phyloP scores from a whole-genome alignment of 768 basidiomycete species.

The Pleurotus ostreatus region DNA sequence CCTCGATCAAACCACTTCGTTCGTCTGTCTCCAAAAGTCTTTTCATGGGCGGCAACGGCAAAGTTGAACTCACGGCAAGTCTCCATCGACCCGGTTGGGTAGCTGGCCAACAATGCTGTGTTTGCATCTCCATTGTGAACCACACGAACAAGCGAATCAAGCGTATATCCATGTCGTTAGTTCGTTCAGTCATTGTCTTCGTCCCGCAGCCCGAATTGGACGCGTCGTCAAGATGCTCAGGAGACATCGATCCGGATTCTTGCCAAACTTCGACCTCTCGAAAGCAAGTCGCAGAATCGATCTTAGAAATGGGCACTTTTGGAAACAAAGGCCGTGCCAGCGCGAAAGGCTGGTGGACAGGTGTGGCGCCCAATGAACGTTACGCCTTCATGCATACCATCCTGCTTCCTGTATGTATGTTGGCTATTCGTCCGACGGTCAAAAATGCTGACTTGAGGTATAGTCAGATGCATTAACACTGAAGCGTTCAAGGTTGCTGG shows the following conservation, averaged over 20 bases:
- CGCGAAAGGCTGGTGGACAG: slow-evolving; percentile 88
- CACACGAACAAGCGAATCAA: slow-evolving; percentile 66
- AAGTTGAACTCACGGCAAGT: slow-evolving; percentile 60
- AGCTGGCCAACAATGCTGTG: slow-evolving; percentile 74
- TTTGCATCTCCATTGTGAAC: slow-evolving; percentile 64
- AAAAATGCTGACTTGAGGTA: too few relatives aligned
- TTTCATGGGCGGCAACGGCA: slow-evolving; percentile 60
- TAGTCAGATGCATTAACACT: slow-evolving; percentile 73
- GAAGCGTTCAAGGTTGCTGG: slow-evolving; percentile 62
- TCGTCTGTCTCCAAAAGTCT: slow-evolving; percentile 51
- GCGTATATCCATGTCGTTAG: slow-evolving; percentile 54
- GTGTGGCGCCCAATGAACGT: slow-evolving; percentile 60
- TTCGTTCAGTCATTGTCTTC: slow-evolving; percentile 66
- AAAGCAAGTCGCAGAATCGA: slow-evolving; percentile 63
- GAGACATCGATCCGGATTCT: slow-evolving; percentile 46
- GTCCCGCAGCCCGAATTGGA: slow-evolving; percentile 44
- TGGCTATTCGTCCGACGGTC: too few relatives aligned
- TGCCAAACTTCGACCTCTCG: slow-evolving; percentile 58
- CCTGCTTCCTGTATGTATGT: slow-evolving; percentile 66
- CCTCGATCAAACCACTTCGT: slow-evolving; percentile 55
- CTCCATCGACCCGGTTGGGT: slow-evolving; percentile 77
- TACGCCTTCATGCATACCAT: slow-evolving; percentile 67
- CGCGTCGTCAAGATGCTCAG: slow-evolving; percentile 12
- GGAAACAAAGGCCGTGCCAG: slow-evolving; percentile 68
- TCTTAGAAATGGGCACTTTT: slow-evolving; percentile 62